Conservation (phyloP, 305 asterid genomes). For the Ilex paraguariensis region DNA sequence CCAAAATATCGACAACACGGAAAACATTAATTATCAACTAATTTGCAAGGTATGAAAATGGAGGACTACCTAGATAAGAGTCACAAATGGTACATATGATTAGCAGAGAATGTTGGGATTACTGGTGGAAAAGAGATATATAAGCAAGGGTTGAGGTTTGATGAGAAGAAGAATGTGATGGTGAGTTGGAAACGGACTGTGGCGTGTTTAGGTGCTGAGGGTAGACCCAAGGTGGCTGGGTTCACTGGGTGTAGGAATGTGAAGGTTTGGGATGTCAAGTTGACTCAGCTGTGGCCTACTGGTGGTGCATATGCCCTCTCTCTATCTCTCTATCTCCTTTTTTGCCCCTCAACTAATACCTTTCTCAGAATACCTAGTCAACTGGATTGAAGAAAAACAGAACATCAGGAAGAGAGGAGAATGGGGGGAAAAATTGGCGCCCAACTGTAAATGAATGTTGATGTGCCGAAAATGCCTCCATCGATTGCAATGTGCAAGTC, state of each 20-base stretch:
- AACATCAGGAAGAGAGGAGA: no score
- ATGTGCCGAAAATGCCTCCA: no score
- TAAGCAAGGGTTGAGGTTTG: conserved; percentile 81
- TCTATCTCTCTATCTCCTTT: neutral
- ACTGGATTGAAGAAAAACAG: no score
- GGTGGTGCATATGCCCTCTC: conserved; percentile 52
- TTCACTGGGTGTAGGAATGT: conserved; percentile 64
- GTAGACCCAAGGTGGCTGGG: conserved; percentile 78
- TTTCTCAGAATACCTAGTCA: no score
- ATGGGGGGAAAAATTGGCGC: no score
- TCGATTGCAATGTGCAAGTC: no score
- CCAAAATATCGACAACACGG: no score
- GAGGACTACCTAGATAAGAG: conserved; percentile 62
- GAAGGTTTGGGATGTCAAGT: conserved; percentile 43
- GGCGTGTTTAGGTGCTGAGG: conserved; percentile 74
- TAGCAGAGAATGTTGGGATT: conserved; percentile 80
- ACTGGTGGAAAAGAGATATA: conserved; percentile 93
- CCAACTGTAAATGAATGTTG: no score
- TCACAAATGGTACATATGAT: conserved; percentile 73
- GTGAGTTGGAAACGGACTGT: conserved; percentile 88
- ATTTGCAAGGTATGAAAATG: conserved; percentile 59
- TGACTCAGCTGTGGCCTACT: conserved; percentile 65
- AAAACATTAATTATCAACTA: conserved; percentile 8
- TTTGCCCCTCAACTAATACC: no score
- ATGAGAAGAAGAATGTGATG: conserved; percentile 90